Base-by-base conservation (phyloP, 2,329 filamentous ascomycete species). In the Ceratocystis diversiconidia region DNA sequence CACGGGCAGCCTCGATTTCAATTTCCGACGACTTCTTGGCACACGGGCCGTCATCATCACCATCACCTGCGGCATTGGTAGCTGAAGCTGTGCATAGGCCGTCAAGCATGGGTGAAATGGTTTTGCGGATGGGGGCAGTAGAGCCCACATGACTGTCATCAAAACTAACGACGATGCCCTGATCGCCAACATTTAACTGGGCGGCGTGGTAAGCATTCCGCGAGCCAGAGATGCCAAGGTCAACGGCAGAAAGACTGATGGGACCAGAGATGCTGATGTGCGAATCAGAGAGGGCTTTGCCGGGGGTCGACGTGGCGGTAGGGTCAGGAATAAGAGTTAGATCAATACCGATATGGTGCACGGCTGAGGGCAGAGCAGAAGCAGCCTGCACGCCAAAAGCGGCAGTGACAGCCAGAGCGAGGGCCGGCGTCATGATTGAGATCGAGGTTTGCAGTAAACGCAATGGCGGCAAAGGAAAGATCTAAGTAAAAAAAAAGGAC, bases 11-110 rank as follows among this genome's bases (percentile, higher is more conserved):
- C 59, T 64, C 57, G 25, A 67, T 48, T 7, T 62, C 62, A n/a
- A 67, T 67, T 12, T 64, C 55, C 22, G 65, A 67, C 41, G 65
- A 44, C 44, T 61, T 67, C 44, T 67, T 67, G 0, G 65, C 57
- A 48, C 65, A 67, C 10, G 55, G 44, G 15, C 30, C 60, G 28
- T 46, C 48, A 30, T 30, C 19, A 25, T 8, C n/a, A 25, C 15
- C 41, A 46, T 3, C 22, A 28, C 19, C 50, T 6, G 50, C 50
- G 5, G 50, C 19, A 28, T 55, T 19, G 12, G 50, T 25, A 25
- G 50, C 52, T 17, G 52, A 57, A 15, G 52, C 52, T 30, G 52
- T 30, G 50, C 65, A 67, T 10, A 67, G 22, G 12, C 65, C 65
- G 17, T 64, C 65, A n/a, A 67, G 65, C 46, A 67, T 48, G 32